Percentiles rank a stretch among this genome's conserved stretches.
These are phyloP conservation scores for Phytophthora vignae DNA, from an alignment of 352 stramenopile genomes.

Conservation along the genomic window DNA sequence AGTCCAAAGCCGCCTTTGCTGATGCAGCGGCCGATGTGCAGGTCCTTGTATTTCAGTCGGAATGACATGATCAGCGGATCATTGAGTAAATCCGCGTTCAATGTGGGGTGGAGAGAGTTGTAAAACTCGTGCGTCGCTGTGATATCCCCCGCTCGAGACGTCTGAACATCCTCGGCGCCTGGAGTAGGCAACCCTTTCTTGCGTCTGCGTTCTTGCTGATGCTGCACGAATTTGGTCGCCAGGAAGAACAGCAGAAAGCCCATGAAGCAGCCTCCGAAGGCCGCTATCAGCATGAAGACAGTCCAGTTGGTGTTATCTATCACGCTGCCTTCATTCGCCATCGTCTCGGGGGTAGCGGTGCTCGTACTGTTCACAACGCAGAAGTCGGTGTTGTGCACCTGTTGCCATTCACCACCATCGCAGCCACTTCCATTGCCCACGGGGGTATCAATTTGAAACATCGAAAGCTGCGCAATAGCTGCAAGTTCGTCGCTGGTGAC, in stretches of 20 bases:
- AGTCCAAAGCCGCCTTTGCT: slow-evolving; percentile 55
- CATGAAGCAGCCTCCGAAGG: slow-evolving; percentile 44
- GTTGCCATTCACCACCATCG: slow-evolving; percentile 34
- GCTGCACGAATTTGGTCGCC: slow-evolving; percentile 25
- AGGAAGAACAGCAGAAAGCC: slow-evolving; percentile 49
- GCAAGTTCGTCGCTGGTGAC: slow-evolving; percentile 44
- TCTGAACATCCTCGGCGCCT: slow-evolving; percentile 24
- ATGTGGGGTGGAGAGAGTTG: slow-evolving; percentile 47
- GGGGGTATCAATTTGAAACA: slow-evolving; percentile 37
- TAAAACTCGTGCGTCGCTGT: slow-evolving; percentile 48
- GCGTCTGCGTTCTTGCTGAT: slow-evolving; percentile 17
- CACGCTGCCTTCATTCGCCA: slow-evolving; percentile 10
- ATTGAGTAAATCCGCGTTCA: slow-evolving; percentile 45
- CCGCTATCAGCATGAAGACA: slow-evolving; percentile 43
- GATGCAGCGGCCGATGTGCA: slow-evolving; percentile 48
- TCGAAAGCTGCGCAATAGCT: slow-evolving; percentile 39
- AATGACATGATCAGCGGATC: slow-evolving; percentile 47
- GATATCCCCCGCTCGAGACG: slow-evolving; percentile 26
- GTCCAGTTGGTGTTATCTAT: slow-evolving; percentile 37
- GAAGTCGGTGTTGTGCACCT: slow-evolving; percentile 42
- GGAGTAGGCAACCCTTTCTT: slow-evolving; percentile 22
- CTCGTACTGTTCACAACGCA: slow-evolving; percentile 47
- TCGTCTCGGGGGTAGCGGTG: slow-evolving; percentile 26
- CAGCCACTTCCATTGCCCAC: slow-evolving; percentile 23
- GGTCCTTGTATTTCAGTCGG: slow-evolving; percentile 49